Percentiles rank a stretch among this genome's conserved stretches.
Evolutionary conservation across 345 rosid species (phyloP).

Genomic region (Boechera stricta): DNA sequence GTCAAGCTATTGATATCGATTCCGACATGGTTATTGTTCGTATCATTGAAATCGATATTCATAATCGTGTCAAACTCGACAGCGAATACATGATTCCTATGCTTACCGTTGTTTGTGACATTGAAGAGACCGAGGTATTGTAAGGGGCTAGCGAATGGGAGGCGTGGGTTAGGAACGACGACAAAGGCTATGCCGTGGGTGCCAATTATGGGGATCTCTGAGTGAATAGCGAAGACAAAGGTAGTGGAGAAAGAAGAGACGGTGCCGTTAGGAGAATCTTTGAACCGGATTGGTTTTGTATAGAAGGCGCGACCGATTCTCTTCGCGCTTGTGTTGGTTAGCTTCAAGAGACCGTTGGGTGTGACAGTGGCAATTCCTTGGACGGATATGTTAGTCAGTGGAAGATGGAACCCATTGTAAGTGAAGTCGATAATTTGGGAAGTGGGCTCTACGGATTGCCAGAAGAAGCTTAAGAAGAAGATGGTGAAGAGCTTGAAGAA

Average conservation of each 20-base stretch:
- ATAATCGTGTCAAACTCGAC: conserved; percentile 57
- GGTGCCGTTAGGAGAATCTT: conserved; percentile 46
- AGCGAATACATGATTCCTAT: conserved; percentile 51
- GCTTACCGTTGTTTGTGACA: conserved; percentile 35
- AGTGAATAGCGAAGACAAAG: conserved; percentile 57
- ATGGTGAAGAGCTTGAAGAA: not conserved
- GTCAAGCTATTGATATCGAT: conserved; percentile 49
- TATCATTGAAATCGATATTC: conserved; percentile 29
- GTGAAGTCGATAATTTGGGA: conserved; percentile 33
- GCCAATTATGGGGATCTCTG: conserved; percentile 20
- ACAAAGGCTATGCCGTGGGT: conserved; percentile 57
- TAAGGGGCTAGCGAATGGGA: conserved; percentile 34
- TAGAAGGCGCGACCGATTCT: conserved; percentile 67
- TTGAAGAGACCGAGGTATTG: conserved; percentile 54
- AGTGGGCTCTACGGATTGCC: not conserved
- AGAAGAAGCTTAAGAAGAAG: conserved; percentile 4
- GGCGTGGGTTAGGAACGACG: conserved; percentile 45
- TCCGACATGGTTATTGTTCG: conserved; percentile 53
- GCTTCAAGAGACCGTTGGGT: no score
- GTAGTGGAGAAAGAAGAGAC: conserved; percentile 62
- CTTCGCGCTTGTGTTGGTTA: no score
- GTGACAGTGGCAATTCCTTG: no score
- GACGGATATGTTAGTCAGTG: no score
- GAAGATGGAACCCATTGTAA: conserved; percentile 15
- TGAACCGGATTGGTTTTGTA: conserved; percentile 58